Conservation (phyloP, 164 flowering plant species). For the Tetracentron sinense region DNA sequence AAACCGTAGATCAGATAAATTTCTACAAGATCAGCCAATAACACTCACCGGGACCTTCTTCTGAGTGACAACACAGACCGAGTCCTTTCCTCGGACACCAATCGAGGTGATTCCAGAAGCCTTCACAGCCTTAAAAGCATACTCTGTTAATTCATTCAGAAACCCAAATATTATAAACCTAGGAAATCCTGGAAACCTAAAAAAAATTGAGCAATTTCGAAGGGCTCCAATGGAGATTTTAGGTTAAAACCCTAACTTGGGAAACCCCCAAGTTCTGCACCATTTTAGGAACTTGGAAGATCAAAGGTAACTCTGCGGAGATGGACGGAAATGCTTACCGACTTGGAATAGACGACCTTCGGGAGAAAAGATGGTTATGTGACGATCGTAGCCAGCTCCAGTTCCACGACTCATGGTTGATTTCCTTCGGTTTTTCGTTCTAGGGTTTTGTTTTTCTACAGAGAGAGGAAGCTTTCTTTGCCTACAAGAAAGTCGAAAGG, state of each 20-base stretch:
- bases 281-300: not conserved
- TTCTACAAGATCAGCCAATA: conserved; percentile 2
- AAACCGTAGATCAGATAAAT: not conserved
- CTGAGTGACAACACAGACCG: conserved; percentile 93
- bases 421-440: conserved; percentile 4
- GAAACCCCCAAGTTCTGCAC: not conserved
- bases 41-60: conserved; percentile 93
- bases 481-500: not conserved
- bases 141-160: conserved; percentile 42
- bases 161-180: too few species aligned
- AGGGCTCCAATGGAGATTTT: not conserved
- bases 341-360: conserved; percentile 98
- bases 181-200: too few species aligned
- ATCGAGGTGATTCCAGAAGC: conserved; percentile 87
- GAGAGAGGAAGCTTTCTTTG: not conserved
- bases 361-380: conserved; percentile 95
- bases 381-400: conserved; percentile 98
- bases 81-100: conserved; percentile 89
- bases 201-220: too few species aligned
- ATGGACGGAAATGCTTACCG: conserved; percentile 33
- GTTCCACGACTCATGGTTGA: conserved; percentile 79
- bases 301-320: not conserved
- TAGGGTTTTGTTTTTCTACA: not conserved
- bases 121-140: conserved; percentile 97
- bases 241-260: not conserved